Evolutionary conservation across 2,329 filamentous ascomycete genomes (phyloP).

Genomic region (Macrophomina phaseolina): DNA sequence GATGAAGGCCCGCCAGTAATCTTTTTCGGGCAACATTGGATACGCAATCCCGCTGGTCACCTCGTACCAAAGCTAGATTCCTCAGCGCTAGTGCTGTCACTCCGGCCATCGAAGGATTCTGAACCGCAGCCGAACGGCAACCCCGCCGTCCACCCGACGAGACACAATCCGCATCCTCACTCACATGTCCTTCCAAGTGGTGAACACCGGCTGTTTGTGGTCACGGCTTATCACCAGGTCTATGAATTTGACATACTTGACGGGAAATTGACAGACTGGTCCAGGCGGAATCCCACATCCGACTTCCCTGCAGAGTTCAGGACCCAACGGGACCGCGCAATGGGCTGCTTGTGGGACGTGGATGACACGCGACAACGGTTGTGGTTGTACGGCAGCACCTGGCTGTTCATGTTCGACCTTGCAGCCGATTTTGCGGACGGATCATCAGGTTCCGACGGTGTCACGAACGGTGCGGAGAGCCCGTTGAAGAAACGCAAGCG

Average conservation of each 20-base stretch:
- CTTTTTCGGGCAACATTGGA: constrained; percentile 72
- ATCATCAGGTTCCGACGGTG: constrained; percentile 26
- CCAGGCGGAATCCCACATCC: constrained; percentile 77
- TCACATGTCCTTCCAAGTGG: constrained; percentile 61
- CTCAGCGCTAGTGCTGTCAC: constrained; percentile 52
- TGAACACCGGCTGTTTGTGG: constrained; percentile 62
- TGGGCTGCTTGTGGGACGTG: constrained; percentile 84
- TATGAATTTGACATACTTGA: constrained; percentile 79
- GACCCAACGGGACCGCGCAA: constrained; percentile 77
- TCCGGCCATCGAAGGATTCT: constrained; percentile 44
- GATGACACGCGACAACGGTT: constrained; percentile 61
- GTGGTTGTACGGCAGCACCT: constrained; percentile 87
- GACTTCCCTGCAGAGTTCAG: constrained; percentile 76
- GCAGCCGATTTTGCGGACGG: constrained; percentile 65
- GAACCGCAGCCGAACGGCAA: constrained; percentile 49
- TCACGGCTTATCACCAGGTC: constrained; percentile 70
- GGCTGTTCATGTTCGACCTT: constrained; percentile 92
- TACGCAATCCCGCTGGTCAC: constrained; percentile 70
- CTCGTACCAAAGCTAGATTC: constrained; percentile 54
- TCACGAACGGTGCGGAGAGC: constrained; percentile 34
- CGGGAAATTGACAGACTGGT: constrained; percentile 83
- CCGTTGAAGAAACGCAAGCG: constrained; percentile 35
- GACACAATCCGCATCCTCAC: constrained; percentile 59
- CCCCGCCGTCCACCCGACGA: constrained; percentile 56
- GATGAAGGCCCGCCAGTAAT: constrained; percentile 55